These are phyloP conservation scores for Lotmaria passim DNA, from an alignment of 208 protist species.

Conservation along the genomic window DNA sequence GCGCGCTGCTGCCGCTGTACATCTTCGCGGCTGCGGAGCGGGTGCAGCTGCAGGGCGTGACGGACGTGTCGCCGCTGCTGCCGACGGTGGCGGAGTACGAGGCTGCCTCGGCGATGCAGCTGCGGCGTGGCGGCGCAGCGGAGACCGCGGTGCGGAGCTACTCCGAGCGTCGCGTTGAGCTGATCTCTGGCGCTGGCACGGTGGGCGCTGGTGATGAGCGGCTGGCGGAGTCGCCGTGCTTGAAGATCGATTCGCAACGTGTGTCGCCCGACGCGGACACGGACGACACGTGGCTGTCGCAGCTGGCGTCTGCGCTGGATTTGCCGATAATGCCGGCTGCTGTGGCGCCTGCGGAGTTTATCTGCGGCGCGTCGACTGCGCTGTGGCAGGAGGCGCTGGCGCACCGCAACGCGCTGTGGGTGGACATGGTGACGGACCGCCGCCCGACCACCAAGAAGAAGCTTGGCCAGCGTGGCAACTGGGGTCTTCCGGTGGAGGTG, in stretches of 20 bases:
- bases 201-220: neutral
- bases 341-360: too few species aligned
- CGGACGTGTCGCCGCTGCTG: slow-evolving; percentile 11
- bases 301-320: slow-evolving; percentile 5
- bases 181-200: neutral
- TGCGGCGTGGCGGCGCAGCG: neutral
- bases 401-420: too few species aligned
- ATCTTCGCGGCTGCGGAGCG: slow-evolving; percentile 16
- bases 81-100: slow-evolving; percentile 20
- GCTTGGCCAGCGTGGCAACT: too few species aligned
- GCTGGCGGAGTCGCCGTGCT: slow-evolving; percentile 2
- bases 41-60: neutral
- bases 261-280: neutral
- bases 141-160: neutral
- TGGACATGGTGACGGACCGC: too few species aligned
- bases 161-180: slow-evolving; percentile 3
- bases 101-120: neutral
- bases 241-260: neutral
- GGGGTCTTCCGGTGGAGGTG: too few species aligned
- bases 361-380: too few species aligned
- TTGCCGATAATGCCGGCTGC: slow-evolving; percentile 10
- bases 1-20: slow-evolving; percentile 21
- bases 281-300: slow-evolving; percentile 7
- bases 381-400: too few species aligned
- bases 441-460: too few species aligned